These are phyloP conservation scores for Trichopus zeylanicus DNA, from an alignment of 116 monocot genomes.

Conservation along the genomic window DNA sequence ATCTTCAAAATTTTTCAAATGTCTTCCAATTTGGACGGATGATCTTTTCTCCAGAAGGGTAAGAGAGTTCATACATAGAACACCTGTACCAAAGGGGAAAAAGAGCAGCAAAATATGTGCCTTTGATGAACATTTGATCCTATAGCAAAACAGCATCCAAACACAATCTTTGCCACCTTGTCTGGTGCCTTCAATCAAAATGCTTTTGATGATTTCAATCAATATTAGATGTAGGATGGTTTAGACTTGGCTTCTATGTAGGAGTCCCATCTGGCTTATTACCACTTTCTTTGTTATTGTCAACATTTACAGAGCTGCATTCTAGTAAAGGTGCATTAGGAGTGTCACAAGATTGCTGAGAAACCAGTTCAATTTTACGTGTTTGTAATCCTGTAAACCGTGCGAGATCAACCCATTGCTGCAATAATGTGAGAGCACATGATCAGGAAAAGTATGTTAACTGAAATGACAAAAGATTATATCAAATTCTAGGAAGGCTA, in stretches of 20 bases:
- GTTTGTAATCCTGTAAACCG: slow-evolving; percentile 53
- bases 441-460: neutral
- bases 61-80: too few species aligned
- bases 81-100: too few species aligned
- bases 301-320: slow-evolving; percentile 23
- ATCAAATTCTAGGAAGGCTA: neutral
- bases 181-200: too few species aligned
- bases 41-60: too few species aligned
- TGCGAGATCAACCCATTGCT: slow-evolving; percentile 80
- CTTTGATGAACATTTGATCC: too few species aligned
- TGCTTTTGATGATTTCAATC: neutral
- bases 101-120: too few species aligned
- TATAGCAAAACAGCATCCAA: too few species aligned
- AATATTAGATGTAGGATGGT: neutral
- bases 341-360: slow-evolving; percentile 13
- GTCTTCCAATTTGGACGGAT: too few species aligned
- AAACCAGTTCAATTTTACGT: slow-evolving; percentile 11
- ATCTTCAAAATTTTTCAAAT: too few species aligned
- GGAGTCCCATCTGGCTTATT: slow-evolving; percentile 23
- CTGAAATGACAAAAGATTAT: neutral
- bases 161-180: too few species aligned
- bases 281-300: slow-evolving; percentile 24
- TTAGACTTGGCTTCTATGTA: neutral
- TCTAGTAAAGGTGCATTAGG: slow-evolving; percentile 30
- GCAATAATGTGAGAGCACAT: slow-evolving; percentile 10